These are phyloP conservation scores for Hyphopichia wangnamkhiaoensis DNA, from an alignment of 1,139 yeast genomes.

Conservation along the genomic window DNA sequence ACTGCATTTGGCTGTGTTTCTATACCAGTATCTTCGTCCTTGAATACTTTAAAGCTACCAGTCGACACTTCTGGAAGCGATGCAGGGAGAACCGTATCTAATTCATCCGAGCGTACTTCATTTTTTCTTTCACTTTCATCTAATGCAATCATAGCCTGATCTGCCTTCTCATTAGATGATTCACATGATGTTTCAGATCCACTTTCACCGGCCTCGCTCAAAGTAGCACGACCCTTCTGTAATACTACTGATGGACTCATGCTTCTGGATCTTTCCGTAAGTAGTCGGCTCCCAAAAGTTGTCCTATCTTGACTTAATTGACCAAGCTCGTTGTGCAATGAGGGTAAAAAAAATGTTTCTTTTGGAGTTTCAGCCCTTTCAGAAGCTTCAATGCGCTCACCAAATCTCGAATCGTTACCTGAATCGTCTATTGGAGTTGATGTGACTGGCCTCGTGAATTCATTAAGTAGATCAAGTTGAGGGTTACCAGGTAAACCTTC, in stretches of 20 bases:
- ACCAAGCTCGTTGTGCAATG: conserved; percentile 2
- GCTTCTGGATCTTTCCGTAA: neutral
- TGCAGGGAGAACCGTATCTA: neutral
- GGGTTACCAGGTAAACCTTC: conserved; percentile 21
- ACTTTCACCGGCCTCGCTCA: conserved; percentile 2
- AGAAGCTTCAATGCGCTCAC: neutral
- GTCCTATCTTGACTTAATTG: conserved; percentile 1
- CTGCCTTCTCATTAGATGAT: neutral
- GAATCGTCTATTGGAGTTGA: conserved; percentile 23
- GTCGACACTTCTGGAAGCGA: neutral
- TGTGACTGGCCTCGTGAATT: conserved; percentile 16
- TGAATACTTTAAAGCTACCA: neutral
- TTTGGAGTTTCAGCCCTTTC: neutral
- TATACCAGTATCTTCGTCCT: neutral
- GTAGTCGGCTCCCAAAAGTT: neutral
- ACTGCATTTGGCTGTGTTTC: no score
- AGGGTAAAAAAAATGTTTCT: conserved; percentile 2
- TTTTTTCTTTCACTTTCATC: neutral
- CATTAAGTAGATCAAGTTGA: conserved; percentile 15
- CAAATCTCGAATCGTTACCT: neutral
- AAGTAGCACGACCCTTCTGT: no score
- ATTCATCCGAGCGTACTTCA: neutral
- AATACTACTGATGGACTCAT: neutral
- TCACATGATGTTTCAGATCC: neutral
- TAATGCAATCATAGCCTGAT: conserved; percentile 1